Conservation (phyloP, 441 rosid species). For the Brassica hybrid region DNA sequence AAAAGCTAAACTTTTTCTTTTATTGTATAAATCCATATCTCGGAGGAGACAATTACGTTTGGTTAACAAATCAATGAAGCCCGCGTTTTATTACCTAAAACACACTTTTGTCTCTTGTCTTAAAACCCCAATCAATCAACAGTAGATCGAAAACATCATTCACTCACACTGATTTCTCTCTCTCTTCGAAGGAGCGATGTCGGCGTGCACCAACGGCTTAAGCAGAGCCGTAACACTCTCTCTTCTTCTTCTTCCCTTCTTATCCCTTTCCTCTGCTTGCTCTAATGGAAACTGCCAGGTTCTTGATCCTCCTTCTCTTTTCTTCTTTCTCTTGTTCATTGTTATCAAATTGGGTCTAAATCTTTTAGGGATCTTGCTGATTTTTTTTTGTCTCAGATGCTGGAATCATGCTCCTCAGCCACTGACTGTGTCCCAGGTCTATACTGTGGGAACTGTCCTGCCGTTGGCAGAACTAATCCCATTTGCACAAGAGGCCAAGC, state of each 20-base stretch:
- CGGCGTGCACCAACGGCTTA: slow-evolving; percentile 54
- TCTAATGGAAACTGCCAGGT: slow-evolving; percentile 66
- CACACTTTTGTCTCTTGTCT: slow-evolving; percentile 42
- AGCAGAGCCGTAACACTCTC: slow-evolving; percentile 55
- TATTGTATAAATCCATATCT: not conserved
- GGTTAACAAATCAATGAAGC: slow-evolving; percentile 41
- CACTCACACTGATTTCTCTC: slow-evolving; percentile 21
- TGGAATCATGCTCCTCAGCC: slow-evolving; percentile 65
- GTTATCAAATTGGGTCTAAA: slow-evolving; percentile 36
- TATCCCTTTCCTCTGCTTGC: slow-evolving; percentile 52
- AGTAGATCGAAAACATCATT: slow-evolving; percentile 41
- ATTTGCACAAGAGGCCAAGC: slow-evolving; percentile 89
- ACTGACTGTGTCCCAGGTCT: slow-evolving; percentile 80
- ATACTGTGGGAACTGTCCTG: slow-evolving; percentile 87
- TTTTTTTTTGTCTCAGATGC: slow-evolving; percentile 47
- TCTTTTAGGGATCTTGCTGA: slow-evolving; percentile 4
- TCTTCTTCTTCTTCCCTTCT: slow-evolving; percentile 44
- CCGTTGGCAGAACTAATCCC: slow-evolving; percentile 69
- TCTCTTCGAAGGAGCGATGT: slow-evolving; percentile 56
- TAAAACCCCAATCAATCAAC: slow-evolving; percentile 34
- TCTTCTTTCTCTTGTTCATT: slow-evolving; percentile 8
- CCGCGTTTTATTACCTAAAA: slow-evolving; percentile 49
- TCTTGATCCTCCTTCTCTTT: slow-evolving; percentile 43
- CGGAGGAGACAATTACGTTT: not conserved
- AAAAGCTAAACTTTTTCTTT: not conserved